Base-by-base conservation (phyloP, 164 flowering plant genomes). In the grape (Vitis vinifera) region DNA sequence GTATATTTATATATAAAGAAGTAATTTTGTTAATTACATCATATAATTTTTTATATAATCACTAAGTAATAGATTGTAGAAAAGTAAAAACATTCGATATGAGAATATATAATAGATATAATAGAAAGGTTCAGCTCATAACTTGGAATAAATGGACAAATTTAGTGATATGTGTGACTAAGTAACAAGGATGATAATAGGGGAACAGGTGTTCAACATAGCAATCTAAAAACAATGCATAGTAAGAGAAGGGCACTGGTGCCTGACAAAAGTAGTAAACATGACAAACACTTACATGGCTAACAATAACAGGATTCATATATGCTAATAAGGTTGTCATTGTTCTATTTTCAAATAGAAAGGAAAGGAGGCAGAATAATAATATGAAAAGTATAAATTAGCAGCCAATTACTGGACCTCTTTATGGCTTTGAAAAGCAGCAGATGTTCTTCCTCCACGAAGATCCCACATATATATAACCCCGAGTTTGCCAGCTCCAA, bases 381-480 rank as follows among this genome's bases (percentile, higher is more conserved):
- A 48, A 13, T 44, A n/a, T 17, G 14, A 19, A 27, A 55, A 16
- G 27, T 60, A 67, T n/a, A 62, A 12, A 2, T 70, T 63, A 37
- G 44, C 44, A 37, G 7, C 7, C 44, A 37, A 37, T 37, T 37
- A 37, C 44, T 37, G 44, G 5, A 91, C 99, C 93, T 85, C 92
- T 74, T 83, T 93, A 77, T 83, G 81, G 75, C 80, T 84, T 66
- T 81, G 90, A 77, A 90, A 90, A 71, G 91, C 90, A 67, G 76
- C 67, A 70, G 90, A 71, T 17, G 88, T 68, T 83, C 85, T 87
- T 71, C 98, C 99, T 29, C 98, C 98, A 77, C 97, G 98, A 65
- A 93, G 84, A 85, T 95, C 99, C 99, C 99, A 95, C 64, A 83
- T 79, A 72, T 87, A 79, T 68, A 95, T 68, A 44, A 71, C 78